Evolutionary conservation across 495 filamentous ascomycete species (phyloP).

Genomic region (Penicillium ochrochloron): DNA sequence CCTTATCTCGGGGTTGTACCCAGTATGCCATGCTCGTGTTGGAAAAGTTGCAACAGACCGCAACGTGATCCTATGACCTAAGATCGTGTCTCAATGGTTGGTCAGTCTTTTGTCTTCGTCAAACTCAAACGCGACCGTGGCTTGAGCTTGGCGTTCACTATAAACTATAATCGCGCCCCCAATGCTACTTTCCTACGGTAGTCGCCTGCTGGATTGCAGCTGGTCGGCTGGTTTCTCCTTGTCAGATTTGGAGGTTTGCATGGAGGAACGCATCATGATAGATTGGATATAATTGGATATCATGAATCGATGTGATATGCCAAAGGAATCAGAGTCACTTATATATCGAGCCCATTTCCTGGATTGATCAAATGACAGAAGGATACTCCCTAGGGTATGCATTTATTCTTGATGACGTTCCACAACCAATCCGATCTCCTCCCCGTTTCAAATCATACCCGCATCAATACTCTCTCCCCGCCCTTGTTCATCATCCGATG

Average conservation of each 20-base stretch:
- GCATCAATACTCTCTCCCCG: background rate
- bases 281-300: background rate
- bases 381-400: too few species aligned
- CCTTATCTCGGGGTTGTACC: background rate
- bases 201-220: background rate
- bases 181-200: background rate
- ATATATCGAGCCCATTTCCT: too few species aligned
- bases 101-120: background rate
- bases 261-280: background rate
- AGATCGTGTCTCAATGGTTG: background rate
- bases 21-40: background rate
- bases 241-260: background rate
- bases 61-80: background rate
- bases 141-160: background rate
- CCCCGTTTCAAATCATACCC: background rate
- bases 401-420: too few species aligned
- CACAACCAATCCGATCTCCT: background rate
- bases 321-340: background rate
- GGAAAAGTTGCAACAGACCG: background rate
- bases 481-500: background rate
- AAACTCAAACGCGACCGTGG: constrained; percentile 7
- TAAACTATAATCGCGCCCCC: background rate
- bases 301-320: background rate
- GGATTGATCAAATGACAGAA: background rate
- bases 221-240: background rate